A percentile compares a stretch with the other conserved stretches of the same genome.
phyloP scores from a whole-genome alignment of 1,284 basidiomycete species.

The Coniophora puteana region DNA sequence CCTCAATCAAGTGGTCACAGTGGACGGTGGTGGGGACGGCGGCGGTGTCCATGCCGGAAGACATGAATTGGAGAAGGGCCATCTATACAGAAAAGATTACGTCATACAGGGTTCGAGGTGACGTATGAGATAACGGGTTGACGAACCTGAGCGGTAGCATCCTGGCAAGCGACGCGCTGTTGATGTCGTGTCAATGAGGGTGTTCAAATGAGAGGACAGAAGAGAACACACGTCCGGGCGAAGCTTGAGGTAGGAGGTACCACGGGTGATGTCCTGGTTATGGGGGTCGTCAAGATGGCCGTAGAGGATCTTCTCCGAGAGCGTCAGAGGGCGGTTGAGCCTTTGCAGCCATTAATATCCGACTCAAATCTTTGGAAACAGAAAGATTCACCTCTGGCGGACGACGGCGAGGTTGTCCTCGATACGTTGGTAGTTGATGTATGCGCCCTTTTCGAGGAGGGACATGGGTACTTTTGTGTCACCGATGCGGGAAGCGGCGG shows the following conservation, averaged over 20 bases:
- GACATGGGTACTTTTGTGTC: constrained; percentile 95
- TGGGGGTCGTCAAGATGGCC: constrained; percentile 96
- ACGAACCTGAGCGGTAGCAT: constrained; percentile 86
- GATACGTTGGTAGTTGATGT: constrained; percentile 97
- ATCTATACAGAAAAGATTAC: constrained; percentile 79
- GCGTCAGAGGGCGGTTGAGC: constrained; percentile 88
- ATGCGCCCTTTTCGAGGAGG: constrained; percentile 80
- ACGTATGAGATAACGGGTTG: constrained; percentile 15
- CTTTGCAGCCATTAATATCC: constrained; percentile 36
- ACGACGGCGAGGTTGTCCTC: constrained; percentile 91
- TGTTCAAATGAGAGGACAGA: constrained; percentile 3
- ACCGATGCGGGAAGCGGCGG: constrained; percentile 76
- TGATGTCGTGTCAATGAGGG: constrained; percentile 3
- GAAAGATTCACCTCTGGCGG: constrained; percentile 63
- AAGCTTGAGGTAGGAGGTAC: constrained; percentile 92
- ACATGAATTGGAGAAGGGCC: constrained; percentile 99
- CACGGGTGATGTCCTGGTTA: constrained; percentile 84
- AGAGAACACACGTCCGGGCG: constrained; percentile 80
- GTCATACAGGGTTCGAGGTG: constrained; percentile 27
- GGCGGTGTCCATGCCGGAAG: constrained; percentile 95
- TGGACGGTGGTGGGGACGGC: constrained; percentile 98
- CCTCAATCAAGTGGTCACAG: constrained; percentile 99
- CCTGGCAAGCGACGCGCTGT: constrained; percentile 98
- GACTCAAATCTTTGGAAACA: background rate
- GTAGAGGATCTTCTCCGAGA: constrained; percentile 99